These are phyloP conservation scores for Podila verticillata DNA, from an alignment of 192 early-diverging fungal genomes.

Conservation along the genomic window DNA sequence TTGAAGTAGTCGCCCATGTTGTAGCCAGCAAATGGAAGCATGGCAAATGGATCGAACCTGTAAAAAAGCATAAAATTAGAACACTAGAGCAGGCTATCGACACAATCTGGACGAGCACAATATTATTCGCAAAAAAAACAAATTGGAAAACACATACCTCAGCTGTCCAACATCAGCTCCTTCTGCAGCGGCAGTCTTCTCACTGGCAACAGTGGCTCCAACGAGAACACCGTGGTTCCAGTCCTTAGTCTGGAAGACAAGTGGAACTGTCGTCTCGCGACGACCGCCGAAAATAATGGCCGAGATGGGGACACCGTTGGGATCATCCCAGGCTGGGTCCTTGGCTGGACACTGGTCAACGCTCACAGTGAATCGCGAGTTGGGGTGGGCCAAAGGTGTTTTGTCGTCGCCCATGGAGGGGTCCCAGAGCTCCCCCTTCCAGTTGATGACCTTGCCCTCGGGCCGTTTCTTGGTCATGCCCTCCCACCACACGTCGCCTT, in stretches of 20 bases:
- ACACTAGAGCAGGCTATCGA: neutral
- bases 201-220: conserved; percentile 42
- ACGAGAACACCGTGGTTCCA: conserved; percentile 50
- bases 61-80: neutral
- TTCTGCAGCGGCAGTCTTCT: conserved; percentile 50
- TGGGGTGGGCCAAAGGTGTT: conserved; percentile 41
- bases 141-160: conserved; percentile 10
- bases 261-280: conserved; percentile 38
- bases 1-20: conserved; percentile 51
- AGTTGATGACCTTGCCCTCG: conserved; percentile 37
- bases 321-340: conserved; percentile 48
- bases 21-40: conserved; percentile 50
- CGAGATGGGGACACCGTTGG: conserved; percentile 47
- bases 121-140: neutral
- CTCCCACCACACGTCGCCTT: conserved; percentile 51
- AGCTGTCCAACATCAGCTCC: conserved; percentile 42
- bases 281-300: conserved; percentile 51
- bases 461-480: conserved; percentile 44
- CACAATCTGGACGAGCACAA: neutral
- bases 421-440: conserved; percentile 45
- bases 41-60: conserved; percentile 50
- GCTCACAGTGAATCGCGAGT: conserved; percentile 43
- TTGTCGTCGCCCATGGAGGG: conserved; percentile 40
- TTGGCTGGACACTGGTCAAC: conserved; percentile 43
- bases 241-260: conserved; percentile 48